phyloP scores from a whole-genome alignment of 768 basidiomycete species.

The Rhodotorula diobovata region DNA sequence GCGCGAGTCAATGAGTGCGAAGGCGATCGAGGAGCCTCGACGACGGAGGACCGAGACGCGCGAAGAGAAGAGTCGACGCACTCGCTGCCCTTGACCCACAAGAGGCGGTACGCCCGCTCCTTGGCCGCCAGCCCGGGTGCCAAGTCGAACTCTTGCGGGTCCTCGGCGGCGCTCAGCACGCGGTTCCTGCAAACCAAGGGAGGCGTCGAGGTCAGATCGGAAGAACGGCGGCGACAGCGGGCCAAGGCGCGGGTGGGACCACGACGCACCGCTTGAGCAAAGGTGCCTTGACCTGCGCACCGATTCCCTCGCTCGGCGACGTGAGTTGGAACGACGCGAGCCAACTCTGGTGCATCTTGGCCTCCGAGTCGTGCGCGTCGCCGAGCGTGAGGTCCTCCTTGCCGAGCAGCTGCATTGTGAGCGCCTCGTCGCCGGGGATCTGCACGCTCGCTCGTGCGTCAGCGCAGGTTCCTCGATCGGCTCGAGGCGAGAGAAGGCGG shows the following conservation, averaged over 20 bases:
- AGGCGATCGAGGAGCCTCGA: too few relatives aligned
- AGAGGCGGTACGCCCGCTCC: conserved; percentile 46
- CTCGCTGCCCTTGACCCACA: conserved; percentile 45
- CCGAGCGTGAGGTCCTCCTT: conserved; percentile 52
- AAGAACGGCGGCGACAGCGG: too few relatives aligned
- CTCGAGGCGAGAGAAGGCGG: neutral
- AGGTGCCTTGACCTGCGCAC: conserved; percentile 48
- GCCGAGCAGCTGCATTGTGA: conserved; percentile 50
- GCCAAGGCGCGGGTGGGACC: too few relatives aligned
- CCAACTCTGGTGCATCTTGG: conserved; percentile 51
- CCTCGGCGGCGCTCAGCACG: conserved; percentile 17
- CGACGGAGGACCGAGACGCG: too few relatives aligned
- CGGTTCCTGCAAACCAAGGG: conserved; percentile 26
- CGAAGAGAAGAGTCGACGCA: neutral
- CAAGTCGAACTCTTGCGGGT: conserved; percentile 31
- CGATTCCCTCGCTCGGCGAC: conserved; percentile 50
- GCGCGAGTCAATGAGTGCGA: too few relatives aligned
- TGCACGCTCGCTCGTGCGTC: conserved; percentile 8
- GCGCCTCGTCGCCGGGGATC: conserved; percentile 43
- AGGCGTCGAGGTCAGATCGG: neutral
- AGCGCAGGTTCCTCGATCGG: neutral
- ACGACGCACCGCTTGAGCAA: conserved; percentile 44
- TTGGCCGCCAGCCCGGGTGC: conserved; percentile 32
- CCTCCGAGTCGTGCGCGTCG: conserved; percentile 48
- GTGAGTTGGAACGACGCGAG: conserved; percentile 51